Conservation (phyloP, 257 asterid genomes). For the Asclepias syriaca region DNA sequence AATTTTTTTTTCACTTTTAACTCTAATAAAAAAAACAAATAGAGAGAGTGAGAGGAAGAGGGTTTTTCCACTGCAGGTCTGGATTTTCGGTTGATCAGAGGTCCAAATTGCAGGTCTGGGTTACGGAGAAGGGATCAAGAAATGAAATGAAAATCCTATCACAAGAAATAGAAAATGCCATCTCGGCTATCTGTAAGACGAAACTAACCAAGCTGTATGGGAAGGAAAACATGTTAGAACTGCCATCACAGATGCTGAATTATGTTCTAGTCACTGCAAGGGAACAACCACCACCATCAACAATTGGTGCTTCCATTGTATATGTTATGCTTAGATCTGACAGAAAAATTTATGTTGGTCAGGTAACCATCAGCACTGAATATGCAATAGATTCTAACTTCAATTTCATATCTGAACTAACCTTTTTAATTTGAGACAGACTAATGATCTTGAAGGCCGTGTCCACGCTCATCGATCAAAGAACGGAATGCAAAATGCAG, state of each 20-base stretch:
- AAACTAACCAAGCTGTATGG: slow-evolving; percentile 29
- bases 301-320: slow-evolving; percentile 82
- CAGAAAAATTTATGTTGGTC: slow-evolving; percentile 66
- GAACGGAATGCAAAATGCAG: slow-evolving; percentile 66
- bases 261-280: slow-evolving; percentile 59
- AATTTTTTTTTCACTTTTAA: too few species aligned
- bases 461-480: slow-evolving; percentile 66
- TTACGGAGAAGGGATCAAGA: slow-evolving; percentile 15
- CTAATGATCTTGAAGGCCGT: slow-evolving; percentile 89
- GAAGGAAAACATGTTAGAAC: slow-evolving; percentile 28
- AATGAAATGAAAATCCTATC: slow-evolving; percentile 27
- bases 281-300: slow-evolving; percentile 97
- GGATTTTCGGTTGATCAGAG: too few species aligned
- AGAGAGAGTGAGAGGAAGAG: too few species aligned
- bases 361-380: slow-evolving; percentile 39
- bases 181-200: slow-evolving; percentile 41
- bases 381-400: not conserved
- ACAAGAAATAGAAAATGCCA: slow-evolving; percentile 51
- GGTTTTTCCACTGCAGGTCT: too few species aligned
- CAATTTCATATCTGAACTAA: not conserved
- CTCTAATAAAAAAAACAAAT: too few species aligned
- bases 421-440: slow-evolving; percentile 30
- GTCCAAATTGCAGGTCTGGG: too few species aligned
- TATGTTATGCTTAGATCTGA: slow-evolving; percentile 78
- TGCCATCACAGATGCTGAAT: slow-evolving; percentile 22